A percentile compares a stretch with the other conserved stretches of the same genome.
Evolutionary conservation across 345 rosid genomes (phyloP).

Genomic region (Aegle marmelos): DNA sequence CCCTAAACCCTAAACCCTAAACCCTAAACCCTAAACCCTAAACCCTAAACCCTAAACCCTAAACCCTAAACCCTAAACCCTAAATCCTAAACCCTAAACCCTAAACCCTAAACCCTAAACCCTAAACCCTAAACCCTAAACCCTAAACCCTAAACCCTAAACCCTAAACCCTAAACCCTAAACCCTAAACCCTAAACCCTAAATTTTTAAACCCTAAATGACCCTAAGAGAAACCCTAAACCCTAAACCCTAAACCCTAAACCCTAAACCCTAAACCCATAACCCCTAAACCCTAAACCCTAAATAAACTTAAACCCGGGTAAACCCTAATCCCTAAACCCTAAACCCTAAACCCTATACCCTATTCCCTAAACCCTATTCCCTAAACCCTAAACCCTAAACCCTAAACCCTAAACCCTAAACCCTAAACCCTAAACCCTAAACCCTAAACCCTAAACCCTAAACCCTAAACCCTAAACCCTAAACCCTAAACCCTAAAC

Average conservation of each 20-base stretch:
- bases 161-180: constrained; percentile 19
- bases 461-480: constrained; percentile 6
- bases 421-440: constrained; percentile 20
- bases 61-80: constrained; percentile 11
- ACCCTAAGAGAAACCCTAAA: no score
- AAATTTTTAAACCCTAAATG: no score
- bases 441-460: constrained; percentile 16
- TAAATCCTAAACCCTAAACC: constrained; percentile 16
- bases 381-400: constrained; percentile 18
- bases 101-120: constrained; percentile 17
- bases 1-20: constrained; percentile 16
- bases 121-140: constrained; percentile 11
- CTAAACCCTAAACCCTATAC: constrained; percentile 14
- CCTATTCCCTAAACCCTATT: constrained; percentile 4
- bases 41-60: constrained; percentile 15
- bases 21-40: constrained; percentile 19
- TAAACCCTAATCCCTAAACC: constrained; percentile 4
- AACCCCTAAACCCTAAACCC: constrained; percentile 16
- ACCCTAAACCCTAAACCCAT: constrained; percentile 20
- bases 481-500: constrained; percentile 15
- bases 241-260: constrained; percentile 20
- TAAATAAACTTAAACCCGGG: constrained; percentile 13
- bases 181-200: constrained; percentile 20
- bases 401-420: constrained; percentile 20
- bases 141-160: constrained; percentile 19